phyloP scores from a whole-genome alignment of 2,329 filamentous ascomycete species.

The Sarocladium oryzae region DNA sequence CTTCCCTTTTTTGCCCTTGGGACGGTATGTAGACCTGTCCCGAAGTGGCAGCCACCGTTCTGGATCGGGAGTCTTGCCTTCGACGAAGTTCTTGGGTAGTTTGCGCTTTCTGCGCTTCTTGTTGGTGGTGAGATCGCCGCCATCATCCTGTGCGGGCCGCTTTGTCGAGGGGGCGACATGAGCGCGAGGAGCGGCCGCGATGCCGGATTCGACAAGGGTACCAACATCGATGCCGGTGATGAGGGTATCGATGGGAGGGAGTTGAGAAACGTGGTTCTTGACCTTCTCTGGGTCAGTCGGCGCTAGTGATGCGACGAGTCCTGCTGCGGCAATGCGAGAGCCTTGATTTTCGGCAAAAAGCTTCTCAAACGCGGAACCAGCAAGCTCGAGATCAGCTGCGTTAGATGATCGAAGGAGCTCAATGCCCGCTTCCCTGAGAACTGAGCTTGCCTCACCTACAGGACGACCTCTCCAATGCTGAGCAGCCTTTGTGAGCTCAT shows the following conservation, averaged over 20 bases:
- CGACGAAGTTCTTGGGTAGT: slow-evolving; percentile 68
- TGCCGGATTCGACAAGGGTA: slow-evolving; percentile 58
- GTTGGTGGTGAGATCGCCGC: slow-evolving; percentile 28
- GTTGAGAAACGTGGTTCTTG: slow-evolving; percentile 44
- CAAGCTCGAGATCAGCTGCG: slow-evolving; percentile 59
- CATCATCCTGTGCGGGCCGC: slow-evolving; percentile 29
- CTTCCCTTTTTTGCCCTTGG: slow-evolving; percentile 89
- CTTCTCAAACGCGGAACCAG: slow-evolving; percentile 71
- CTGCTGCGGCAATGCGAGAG: slow-evolving; percentile 68
- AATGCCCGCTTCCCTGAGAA: slow-evolving; percentile 76
- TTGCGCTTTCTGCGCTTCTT: slow-evolving; percentile 55
- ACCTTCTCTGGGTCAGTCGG: slow-evolving; percentile 51
- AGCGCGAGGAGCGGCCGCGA: slow-evolving; percentile 36
- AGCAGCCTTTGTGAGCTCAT: slow-evolving; percentile 72
- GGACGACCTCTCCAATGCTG: slow-evolving; percentile 67
- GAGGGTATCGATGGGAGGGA: slow-evolving; percentile 58
- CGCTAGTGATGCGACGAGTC: slow-evolving; percentile 78
- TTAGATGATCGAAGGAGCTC: slow-evolving; percentile 73
- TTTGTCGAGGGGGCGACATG: slow-evolving; percentile 28
- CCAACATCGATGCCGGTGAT: slow-evolving; percentile 54
- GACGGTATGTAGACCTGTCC: slow-evolving; percentile 81
- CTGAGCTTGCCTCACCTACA: slow-evolving; percentile 42
- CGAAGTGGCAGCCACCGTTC: slow-evolving; percentile 90
- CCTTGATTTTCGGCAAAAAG: slow-evolving; percentile 59
- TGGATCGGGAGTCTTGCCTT: slow-evolving; percentile 74